Base-by-base conservation (phyloP, 106 monocot species). In the Posidonia australis region DNA sequence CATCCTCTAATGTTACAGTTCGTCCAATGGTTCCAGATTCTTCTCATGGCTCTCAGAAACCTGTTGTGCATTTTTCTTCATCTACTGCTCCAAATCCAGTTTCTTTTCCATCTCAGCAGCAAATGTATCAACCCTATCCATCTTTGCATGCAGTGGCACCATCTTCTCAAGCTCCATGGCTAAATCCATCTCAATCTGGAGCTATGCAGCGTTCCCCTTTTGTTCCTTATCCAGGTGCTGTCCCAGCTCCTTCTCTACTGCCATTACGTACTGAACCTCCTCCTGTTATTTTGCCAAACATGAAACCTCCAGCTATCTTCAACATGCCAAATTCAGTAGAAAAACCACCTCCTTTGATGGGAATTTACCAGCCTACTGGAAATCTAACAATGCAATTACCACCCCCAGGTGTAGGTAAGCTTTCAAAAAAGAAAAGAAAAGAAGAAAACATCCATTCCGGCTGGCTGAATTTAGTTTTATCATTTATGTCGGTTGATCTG, bases 91-190 rank as follows among this genome's bases (percentile, higher is more conserved):
- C 72, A 68, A 90, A 63, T 76, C 67, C 70, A 13, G 46, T 27
- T 77, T 56, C 80, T 69, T 51, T 54, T 65, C 64, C 65, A 66
- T 49, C 64, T 18, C 81, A 72, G 18, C 82, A 72, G 22, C 80
- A 63, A 43, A 71, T 67, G 46, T 78, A 84, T 75, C 67, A 77
- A 54, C 73, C 63, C 51, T 72, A 76, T 70, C 52, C 76, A 44
- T 75, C 75, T 10, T 32, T 76, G 49, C 66, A 68, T 71, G 46
- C 65, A 17, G 23, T 58, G 23, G 43, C 51, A 57, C 65, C 73
- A 54, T 27, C 75, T 26, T 56, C 77, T 56, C 96, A 82, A 56
- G 26, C 78, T 75, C 58, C 62, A 67, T 93, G 93, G 93, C 46
- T 74, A 60, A 74, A 77, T 79, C 69, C 78, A 43, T 57, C 74